Base-by-base conservation (phyloP, 1,139 yeast genomes). In the Geotrichum klebahnii region DNA sequence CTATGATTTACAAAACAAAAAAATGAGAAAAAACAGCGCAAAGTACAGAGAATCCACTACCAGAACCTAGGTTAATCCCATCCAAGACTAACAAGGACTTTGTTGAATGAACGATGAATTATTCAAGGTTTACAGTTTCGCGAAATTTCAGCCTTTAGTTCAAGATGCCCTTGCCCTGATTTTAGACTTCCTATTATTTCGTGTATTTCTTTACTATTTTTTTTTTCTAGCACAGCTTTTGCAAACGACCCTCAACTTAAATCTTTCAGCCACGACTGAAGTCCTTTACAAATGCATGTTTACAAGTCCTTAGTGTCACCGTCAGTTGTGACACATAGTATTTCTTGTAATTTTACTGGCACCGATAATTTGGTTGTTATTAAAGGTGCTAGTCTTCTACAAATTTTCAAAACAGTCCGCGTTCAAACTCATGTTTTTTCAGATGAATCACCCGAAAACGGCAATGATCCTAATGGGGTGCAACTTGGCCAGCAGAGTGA, bases 261-360 rank as follows among this genome's bases (percentile, higher is more conserved):
- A 14, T 8, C 31, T 12, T 12, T 14, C 22, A 39, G 12, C 10
- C 37, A 32, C 37, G 24, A 20, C 23, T 3, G 20, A 5, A 5
- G 31, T 3, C n/a, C n/a, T n/a, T n/a, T n/a, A n/a, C n/a, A n/a
- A 47, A 88, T 90, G 97, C 90, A 89, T 62, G 84, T 86, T 16
- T 87, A 84, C 67, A 81, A 83, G 58, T 92, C 86, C 66, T 75
- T 89, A 61, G 75, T 87, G 45, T 86, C 82, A 58, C 96, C 97
- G 2, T 75, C 95, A 1, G 76, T 82, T 58, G 89, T 88, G 34
- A 67, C 82, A 12, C 80, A 79, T 56, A 75, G 86, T 47, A 60
- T 82, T 26, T 73, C 80, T 3, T 81, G 90, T 55, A 70, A 80
- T 57, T 82, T 89, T 62, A 79, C 82, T 2, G 72, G 78, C 1